Evolutionary conservation across 352 stramenopile species (phyloP), one percentile per base, ranked within the genome.

Genomic region (Pythium sp.): DNA sequence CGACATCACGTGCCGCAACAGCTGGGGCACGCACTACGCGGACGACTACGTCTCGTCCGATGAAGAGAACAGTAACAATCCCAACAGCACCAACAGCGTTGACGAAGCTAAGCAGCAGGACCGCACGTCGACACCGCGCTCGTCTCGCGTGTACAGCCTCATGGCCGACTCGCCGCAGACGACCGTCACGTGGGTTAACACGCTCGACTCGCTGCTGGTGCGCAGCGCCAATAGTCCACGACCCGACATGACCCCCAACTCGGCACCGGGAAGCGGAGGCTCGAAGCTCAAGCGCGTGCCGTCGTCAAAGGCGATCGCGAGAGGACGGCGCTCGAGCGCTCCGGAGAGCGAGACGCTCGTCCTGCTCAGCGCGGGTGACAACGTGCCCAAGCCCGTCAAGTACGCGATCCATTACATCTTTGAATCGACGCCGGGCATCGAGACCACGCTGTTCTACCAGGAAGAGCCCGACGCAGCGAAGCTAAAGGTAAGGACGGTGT

Each of bases 391-490:
- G 36, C 76, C 84, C 3, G 73, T 90, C 47, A 72, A 83, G 18
- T 78, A 77, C 46, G 81, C 83, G 36, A 90, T 94, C 65, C 83
- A 94, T 53, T 94, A 90, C 67, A 94, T 94, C 51, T 93, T 91
- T 63, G 80, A 94, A 56, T 93, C 84, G 38, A 83, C 77, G 15
- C 84, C 86, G 41, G 86, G 86, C 3, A 92, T 94, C 53, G 86
- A 94, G 68, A 94, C 82, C 0, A 69, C 81, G 36, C 74, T 69
- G 20, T 94, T 94, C 58, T 94, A 94, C 72, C 80, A 91, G 67
- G 38, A 71, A 1, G 82, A 92, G 9, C 68, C 78, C 0, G 73
- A 90, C 15, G 28, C 72, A 8, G 59, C 65, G 0, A 84, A 86
- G 24, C 80, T 94, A 22, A 81, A 87, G 78, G 86, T 88, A 51